These are phyloP conservation scores for Isabelozyma heimii DNA, from an alignment of 805 yeast genomes.

Conservation along the genomic window DNA sequence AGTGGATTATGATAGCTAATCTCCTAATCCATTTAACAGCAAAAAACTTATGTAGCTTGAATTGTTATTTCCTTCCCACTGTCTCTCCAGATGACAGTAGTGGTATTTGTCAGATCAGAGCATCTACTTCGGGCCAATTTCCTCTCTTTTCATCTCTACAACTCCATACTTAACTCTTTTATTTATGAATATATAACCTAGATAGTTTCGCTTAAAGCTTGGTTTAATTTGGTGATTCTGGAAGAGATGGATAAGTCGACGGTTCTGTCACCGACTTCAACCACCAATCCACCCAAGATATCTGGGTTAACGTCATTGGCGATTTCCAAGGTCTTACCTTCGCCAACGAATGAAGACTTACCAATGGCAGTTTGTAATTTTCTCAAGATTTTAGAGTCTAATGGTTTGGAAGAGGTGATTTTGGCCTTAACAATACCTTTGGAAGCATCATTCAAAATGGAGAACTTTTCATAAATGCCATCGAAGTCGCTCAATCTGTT, in stretches of 20 bases:
- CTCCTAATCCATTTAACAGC: too few relatives aligned
- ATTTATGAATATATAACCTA: constrained; percentile 33
- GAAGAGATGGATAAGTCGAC: constrained; percentile 87
- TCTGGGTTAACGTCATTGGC: constrained; percentile 83
- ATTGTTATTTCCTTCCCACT: too few relatives aligned
- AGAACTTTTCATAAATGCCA: constrained; percentile 67
- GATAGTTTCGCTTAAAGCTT: constrained; percentile 80
- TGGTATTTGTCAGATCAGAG: not conserved
- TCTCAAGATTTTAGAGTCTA: constrained; percentile 75
- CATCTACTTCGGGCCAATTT: too few relatives aligned
- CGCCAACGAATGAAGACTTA: constrained; percentile 77
- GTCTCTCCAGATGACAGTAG: too few relatives aligned
- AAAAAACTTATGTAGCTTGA: too few relatives aligned
- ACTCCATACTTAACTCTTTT: not conserved
- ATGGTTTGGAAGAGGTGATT: constrained; percentile 81
- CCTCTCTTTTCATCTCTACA: not conserved
- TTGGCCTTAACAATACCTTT: constrained; percentile 91
- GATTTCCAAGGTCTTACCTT: constrained; percentile 81
- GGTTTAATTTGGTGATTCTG: constrained; percentile 86
- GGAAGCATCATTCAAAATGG: constrained; percentile 79
- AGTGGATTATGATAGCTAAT: too few relatives aligned
- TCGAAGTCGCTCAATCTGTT: constrained; percentile 78
- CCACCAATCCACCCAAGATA: constrained; percentile 92
- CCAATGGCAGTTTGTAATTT: constrained; percentile 78
- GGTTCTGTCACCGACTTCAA: constrained; percentile 95